Evolutionary conservation across 306 rosid species (phyloP), one percentile per base, ranked within the genome.

Genomic region (Lithocarpus polystachyus): DNA sequence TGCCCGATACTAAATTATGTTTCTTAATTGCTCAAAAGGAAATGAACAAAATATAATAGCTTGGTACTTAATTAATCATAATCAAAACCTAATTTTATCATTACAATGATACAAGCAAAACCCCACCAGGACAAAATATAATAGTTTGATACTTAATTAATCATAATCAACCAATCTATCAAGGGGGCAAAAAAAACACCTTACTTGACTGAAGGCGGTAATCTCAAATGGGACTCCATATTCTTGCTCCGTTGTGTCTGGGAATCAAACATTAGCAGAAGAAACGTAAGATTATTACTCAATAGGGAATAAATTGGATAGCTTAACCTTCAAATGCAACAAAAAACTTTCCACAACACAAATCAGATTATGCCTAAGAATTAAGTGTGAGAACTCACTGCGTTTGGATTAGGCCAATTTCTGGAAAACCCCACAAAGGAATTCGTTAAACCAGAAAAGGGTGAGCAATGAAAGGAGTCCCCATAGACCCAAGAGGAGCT

Each of bases 201-300:
- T 78, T 83, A 90, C 97, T 84, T 75, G 83, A 83, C 48, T 22
- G 84, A 78, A 78, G 91, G 82, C 77, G 83, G 53, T 31, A 73
- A 61, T 84, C 73, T 77, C 5, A 67, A 54, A 37, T 43, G 83
- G 64, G 79, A 75, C 82, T 73, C 70, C 2, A 67, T 84, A 35
- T 23, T 80, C 82, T 75, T 77, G 17, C 75, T 79, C 80, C 79
- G 65, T 71, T 82, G 78, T 79, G 75, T 81, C 89, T 88, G 20
- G 26, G 76, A 56, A 65, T n/a, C 35, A 70, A 79, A 74, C 48
- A 67, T 35, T 29, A 54, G 4, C 14, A 68, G 57, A 79, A 11
- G 3, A 74, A 48, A 23, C 11, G 54, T 19, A 4, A 51, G 56
- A 37, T 79, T 52, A 81, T 54, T 71, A 73, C 53, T 54, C n/a